Base-by-base conservation (phyloP, 2,329 filamentous ascomycete species). In the Fusarium redolens region DNA sequence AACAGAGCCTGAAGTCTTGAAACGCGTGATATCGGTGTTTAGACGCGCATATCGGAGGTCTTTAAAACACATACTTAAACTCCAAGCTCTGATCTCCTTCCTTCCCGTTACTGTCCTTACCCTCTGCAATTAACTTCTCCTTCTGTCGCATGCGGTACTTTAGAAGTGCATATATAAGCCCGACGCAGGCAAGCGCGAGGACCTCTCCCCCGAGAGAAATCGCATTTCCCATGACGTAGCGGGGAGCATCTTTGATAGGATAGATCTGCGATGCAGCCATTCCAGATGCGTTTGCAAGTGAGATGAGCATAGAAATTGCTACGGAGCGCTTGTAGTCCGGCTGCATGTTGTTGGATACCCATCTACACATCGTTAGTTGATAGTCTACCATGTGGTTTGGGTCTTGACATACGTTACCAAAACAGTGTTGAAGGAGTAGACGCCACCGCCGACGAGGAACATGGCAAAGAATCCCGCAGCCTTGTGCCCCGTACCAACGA, bases 251-350 rank as follows among this genome's bases (percentile, higher is more conserved):
- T 3, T 44, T 20, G 10, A 65, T 60, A 3, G 78, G 78, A 61
- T 83, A 87, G 0, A 87, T 81, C 66, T 87, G 85, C 0, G 84
- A 85, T 0, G 84, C 83, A 2, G 85, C 84, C 13, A 87, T 83
- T 15, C 85, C 86, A 0, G 85, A 85, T 4, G 81, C 83, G 37
- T 87, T 87, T 2, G 82, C 86, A 2, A 87, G 80, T 0, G 85
- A 86, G 56, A 85, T 83, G 14, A 85, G 82, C 33, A 85, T 75
- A 0, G 85, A 85, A 15, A 87, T 82, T 7, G 82, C 84, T 0
- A 85, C 81, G 0, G 86, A 85, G 20, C 86, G 82, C 31, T 85
- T 82, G 75, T 85, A 86, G 47, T 87, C 85, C 4, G 82, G 83
- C 9, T 84, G 83, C 4, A 84, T 79, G 38, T 86, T 87, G 47